Evolutionary conservation across 2,329 filamentous ascomycete species (phyloP), one percentile per base, ranked within the genome.

Genomic region (Scleromitrula shiraiana): DNA sequence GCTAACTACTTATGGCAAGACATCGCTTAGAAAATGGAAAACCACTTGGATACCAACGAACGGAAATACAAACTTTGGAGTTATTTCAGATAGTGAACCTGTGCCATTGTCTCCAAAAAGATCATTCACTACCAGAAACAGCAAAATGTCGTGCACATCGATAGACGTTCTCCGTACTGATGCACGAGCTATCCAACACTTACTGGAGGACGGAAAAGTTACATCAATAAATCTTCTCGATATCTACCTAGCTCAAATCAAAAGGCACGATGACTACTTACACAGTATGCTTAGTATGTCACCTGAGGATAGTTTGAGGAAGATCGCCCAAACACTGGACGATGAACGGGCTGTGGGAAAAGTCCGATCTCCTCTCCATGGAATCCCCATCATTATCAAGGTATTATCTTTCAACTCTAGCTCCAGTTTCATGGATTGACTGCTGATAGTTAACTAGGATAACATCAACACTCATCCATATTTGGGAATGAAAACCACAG

Each of bases 351-450:
- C 61, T 9, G 56, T 64, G 0, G 79, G 80, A 22, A 69, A 65
- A 23, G 63, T 80, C 9, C 73, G 80, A 14, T 75, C 82, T 1
- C 78, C 77, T 0, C 70, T 89, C 1, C 84, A 88, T 61, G 84
- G 84, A 3, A 84, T 89, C 37, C 85, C 85, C 0, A 85, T 85
- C 61, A 69, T 83, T 2, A 74, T 87, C 55, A 89, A 88, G 64
- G 84, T 88, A 15, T 22, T 2, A 30, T 40, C 26, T 36, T 2
- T 30, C 20, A 24, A 6, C 6, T 17, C 7, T 35, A 0, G 17
- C 6, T 17, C 7, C 27, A 0, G 17, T 10, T 14, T 41, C 26
- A 22, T 22, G 10, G 8, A 19, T 17, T 27, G 9, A 9, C 4
- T 40, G 5, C 37, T 40, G n/a, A 40, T 26, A 29, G 2, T 15